These are phyloP conservation scores for Saraca asoca DNA, from an alignment of 331 rosid species.

Conservation along the genomic window DNA sequence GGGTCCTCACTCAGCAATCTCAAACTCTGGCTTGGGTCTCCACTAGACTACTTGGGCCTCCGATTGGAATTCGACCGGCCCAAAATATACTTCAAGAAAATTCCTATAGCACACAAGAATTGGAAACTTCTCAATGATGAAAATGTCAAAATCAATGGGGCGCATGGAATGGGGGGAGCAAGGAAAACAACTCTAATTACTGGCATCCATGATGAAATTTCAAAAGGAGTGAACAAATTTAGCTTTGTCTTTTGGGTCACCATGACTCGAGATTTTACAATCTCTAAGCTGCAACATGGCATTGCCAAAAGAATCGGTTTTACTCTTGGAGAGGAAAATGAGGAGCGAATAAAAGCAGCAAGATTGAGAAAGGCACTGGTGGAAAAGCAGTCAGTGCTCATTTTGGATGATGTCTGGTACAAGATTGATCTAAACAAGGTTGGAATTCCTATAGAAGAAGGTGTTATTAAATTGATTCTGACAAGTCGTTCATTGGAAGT, in stretches of 20 bases:
- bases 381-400: slow-evolving; percentile 2
- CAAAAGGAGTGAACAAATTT: neutral
- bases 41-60: no score
- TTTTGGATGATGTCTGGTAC: slow-evolving; percentile 41
- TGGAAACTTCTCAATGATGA: neutral
- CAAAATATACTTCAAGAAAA: no score
- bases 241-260: slow-evolving; percentile 19
- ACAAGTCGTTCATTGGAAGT: slow-evolving; percentile 34
- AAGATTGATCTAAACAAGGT: slow-evolving; percentile 25
- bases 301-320: slow-evolving; percentile 19
- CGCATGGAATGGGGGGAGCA: slow-evolving; percentile 22
- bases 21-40: no score
- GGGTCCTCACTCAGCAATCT: no score
- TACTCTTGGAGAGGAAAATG: slow-evolving; percentile 25
- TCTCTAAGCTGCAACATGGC: slow-evolving; percentile 30
- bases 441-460: neutral
- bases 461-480: slow-evolving; percentile 33
- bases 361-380: slow-evolving; percentile 17
- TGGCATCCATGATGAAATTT: neutral
- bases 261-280: slow-evolving; percentile 25
- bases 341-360: slow-evolving; percentile 26
- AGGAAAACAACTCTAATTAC: neutral
- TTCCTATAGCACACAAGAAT: no score
- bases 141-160: neutral
- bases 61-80: no score